A percentile compares a stretch with the other conserved stretches of the same genome.
Evolutionary conservation across 768 basidiomycete genomes (phyloP).

Genomic region (Suillus fuscotomentosus): DNA sequence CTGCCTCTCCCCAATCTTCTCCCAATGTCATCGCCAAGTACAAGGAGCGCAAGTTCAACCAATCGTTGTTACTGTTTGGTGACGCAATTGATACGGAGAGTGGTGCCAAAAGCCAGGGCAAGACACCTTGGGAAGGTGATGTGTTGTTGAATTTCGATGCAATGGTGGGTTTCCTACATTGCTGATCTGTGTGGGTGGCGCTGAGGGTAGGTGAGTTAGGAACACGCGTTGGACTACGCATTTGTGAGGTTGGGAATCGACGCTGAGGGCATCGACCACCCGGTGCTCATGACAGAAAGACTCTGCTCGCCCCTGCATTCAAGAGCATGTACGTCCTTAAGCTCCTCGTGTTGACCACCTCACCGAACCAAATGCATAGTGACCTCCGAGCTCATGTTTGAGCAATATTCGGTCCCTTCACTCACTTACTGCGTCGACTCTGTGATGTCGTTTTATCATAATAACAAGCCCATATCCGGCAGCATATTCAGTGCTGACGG

Average conservation of each 20-base stretch:
- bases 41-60: conserved; percentile 85
- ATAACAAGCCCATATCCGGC: conserved; percentile 43
- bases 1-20: conserved; percentile 51
- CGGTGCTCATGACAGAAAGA: conserved; percentile 91
- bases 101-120: conserved; percentile 73
- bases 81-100: conserved; percentile 86
- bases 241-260: conserved; percentile 87
- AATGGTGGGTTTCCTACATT: conserved; percentile 59
- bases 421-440: conserved; percentile 88
- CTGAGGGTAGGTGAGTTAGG: conserved; percentile 47
- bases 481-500: conserved; percentile 63
- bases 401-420: conserved; percentile 84
- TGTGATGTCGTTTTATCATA: conserved; percentile 90
- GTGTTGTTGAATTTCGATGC: conserved; percentile 90
- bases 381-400: conserved; percentile 95
- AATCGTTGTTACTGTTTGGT: conserved; percentile 83
- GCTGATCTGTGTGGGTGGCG: conserved; percentile 2
- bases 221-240: conserved; percentile 90
- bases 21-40: conserved; percentile 82
- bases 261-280: conserved; percentile 73
- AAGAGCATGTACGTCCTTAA: conserved; percentile 61
- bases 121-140: conserved; percentile 92
- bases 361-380: conserved; percentile 44
- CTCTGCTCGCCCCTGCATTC: conserved; percentile 88
- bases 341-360: not conserved